phyloP scores from a whole-genome alignment of 441 rosid genomes.

The Kokia cookei region DNA sequence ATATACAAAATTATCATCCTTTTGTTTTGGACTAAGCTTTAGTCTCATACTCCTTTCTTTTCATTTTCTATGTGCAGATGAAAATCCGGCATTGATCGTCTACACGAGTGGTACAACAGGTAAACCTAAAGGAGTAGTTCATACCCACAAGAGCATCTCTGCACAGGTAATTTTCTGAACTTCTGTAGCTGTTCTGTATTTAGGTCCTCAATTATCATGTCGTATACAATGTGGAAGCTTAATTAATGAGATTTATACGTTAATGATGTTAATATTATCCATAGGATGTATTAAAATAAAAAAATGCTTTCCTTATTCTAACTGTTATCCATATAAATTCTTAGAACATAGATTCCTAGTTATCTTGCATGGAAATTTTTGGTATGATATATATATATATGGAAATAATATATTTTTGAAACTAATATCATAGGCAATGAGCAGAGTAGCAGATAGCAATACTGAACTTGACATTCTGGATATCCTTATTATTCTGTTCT shows the following conservation, averaged over 20 bases:
- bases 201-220: background rate
- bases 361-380: background rate
- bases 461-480: background rate
- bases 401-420: background rate
- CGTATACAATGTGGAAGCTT: background rate
- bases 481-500: background rate
- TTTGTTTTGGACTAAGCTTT: slow-evolving; percentile 7
- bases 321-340: background rate
- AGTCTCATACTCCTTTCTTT: background rate
- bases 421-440: background rate
- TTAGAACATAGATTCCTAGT: background rate
- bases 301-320: background rate
- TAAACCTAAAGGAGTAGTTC: slow-evolving; percentile 96
- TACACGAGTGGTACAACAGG: slow-evolving; percentile 99
- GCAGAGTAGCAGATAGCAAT: background rate
- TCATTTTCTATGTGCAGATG: slow-evolving; percentile 38
- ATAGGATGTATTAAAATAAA: background rate
- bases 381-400: background rate
- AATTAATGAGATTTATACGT: background rate
- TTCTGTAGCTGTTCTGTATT: background rate
- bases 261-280: background rate
- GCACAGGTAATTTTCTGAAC: slow-evolving; percentile 57
- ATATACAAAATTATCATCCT: slow-evolving; percentile 1
- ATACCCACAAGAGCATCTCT: slow-evolving; percentile 76
- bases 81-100: slow-evolving; percentile 79